Evolutionary conservation across 108 stramenopile genomes (phyloP), one percentile per base, ranked within the genome.

Genomic region (Craspedostauros australis): DNA sequence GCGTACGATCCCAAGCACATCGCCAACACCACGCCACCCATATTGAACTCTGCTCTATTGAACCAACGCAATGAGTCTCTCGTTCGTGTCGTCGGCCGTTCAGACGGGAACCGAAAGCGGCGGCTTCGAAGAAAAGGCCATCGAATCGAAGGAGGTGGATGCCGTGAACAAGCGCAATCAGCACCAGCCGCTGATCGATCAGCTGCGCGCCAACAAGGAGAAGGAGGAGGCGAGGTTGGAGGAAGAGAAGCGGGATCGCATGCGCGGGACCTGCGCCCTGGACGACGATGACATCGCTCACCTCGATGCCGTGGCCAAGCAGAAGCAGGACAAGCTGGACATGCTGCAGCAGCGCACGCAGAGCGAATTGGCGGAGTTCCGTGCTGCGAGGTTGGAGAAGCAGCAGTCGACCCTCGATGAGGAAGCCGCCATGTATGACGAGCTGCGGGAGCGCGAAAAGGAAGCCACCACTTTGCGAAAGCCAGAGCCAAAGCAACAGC

Each of bases 241-340:
- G 16, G 84, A 86, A 64, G 40, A 60, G 22, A 67, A 84, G 50
- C 40, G 66, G 28, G 64, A 77, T 19, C 70, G 83, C 41, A 71
- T 91, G 77, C 50, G 84, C 5, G 84, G 84, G 14, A 80, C 82
- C 24, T 26, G 66, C 1, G 64, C 83, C 2, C 54, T 91, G 60
- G 76, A 91, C 41, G 90, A 87, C 20, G 90, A 91, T 39, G 90
- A 91, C 63, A 63, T 63, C 19, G 90, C 90, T 7, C 82, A 91
- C 57, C 61, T 91, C 42, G 78, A 86, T 57, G 66, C 82, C 0
- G 28, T 91, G 7, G 63, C 77, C 42, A 62, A 64, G 41, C 70
- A 72, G 38, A 56, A 60, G 43, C 31, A 31, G n/a, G n/a, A n/a
- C n/a, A n/a, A n/a, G n/a, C n/a, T n/a, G n/a, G n/a, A n/a, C n/a